Conservation (phyloP, 1,284 basidiomycete species). For the Pseudozyma pruni region DNA sequence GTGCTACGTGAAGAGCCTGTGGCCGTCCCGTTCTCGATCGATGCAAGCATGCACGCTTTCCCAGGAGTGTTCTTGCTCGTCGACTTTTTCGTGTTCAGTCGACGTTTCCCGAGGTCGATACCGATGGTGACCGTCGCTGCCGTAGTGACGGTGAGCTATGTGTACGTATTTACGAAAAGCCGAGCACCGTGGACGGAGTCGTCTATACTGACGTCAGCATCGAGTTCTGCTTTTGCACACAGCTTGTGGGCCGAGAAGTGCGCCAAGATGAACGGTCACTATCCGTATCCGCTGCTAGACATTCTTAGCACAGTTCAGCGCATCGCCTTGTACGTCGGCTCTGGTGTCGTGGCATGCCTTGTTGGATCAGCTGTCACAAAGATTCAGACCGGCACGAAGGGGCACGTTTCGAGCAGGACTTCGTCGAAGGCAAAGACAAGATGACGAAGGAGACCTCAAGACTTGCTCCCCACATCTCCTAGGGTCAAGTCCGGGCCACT, state of each 20-base stretch:
- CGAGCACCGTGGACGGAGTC: not conserved
- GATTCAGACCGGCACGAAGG: slow-evolving; percentile 19
- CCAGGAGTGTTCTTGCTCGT: slow-evolving; percentile 53
- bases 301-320: slow-evolving; percentile 24
- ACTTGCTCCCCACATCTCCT: too few relatives aligned
- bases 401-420: too few relatives aligned
- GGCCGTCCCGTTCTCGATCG: slow-evolving; percentile 40
- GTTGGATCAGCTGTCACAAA: slow-evolving; percentile 4
- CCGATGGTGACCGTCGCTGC: slow-evolving; percentile 8
- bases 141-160: slow-evolving; percentile 10
- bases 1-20: slow-evolving; percentile 41
- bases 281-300: slow-evolving; percentile 53
- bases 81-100: slow-evolving; percentile 38
- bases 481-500: too few relatives aligned
- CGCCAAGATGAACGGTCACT: slow-evolving; percentile 47
- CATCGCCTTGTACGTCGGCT: slow-evolving; percentile 27
- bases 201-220: not conserved
- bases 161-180: slow-evolving; percentile 7
- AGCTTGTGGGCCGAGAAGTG: slow-evolving; percentile 53
- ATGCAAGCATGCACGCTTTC: slow-evolving; percentile 53
- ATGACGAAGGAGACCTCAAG: not conserved
- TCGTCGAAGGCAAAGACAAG: slow-evolving; percentile 4
- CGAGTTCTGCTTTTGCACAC: not conserved
- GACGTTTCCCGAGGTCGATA: slow-evolving; percentile 23
- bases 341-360: slow-evolving; percentile 7